Base-by-base conservation (phyloP, 2,329 filamentous ascomycete species). In the Nemania diffusa region DNA sequence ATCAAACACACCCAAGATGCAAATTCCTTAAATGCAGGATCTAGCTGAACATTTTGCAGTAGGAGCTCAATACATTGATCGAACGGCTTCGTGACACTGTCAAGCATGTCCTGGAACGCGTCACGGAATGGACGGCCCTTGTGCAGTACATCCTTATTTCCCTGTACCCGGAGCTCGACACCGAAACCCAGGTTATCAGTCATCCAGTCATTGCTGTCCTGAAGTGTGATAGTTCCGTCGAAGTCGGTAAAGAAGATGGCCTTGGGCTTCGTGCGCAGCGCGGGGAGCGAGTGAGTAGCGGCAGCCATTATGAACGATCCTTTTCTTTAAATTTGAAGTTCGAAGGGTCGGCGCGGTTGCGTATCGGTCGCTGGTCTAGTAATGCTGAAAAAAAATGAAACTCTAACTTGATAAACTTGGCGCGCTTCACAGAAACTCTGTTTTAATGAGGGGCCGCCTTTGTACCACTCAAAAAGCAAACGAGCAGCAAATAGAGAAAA, bases 231-330 rank as follows among this genome's bases (percentile, higher is more conserved):
- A 61, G 94, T 98, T 76, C 96, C 96, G 81, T 99, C 96, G 78
- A 98, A 98, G 83, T 99, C 96, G 73, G 94, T 97, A 85, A 98
- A 98, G 87, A 99, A 97, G 84, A 99, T 94, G 84, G 93, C 92
- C 82, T 93, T 92, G 58, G 94, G 94, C 78, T 91, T 89, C 65
- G 84, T 89, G 75, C 83, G 83, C 79, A 90, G 81, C 51, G 88
- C 88, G 63, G 88, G 87, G 27, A 88, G 85, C 20, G 57, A 51
- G 22, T 62, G 56, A 56, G 48, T 8, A 9, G 59, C 32, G 48
- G 53, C 9, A 22, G 68, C 46, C 68, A 70, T 70, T 13, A 15
- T 68, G 29, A 32, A 13, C 15, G 34, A 13, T 40, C 11, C 34
- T 7, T 40, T n/a, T n/a, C n/a, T 58, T 26, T 15, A 11, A 44